Base-by-base conservation (phyloP, 2,329 filamentous ascomycete species). In the Fusarium buxicola region DNA sequence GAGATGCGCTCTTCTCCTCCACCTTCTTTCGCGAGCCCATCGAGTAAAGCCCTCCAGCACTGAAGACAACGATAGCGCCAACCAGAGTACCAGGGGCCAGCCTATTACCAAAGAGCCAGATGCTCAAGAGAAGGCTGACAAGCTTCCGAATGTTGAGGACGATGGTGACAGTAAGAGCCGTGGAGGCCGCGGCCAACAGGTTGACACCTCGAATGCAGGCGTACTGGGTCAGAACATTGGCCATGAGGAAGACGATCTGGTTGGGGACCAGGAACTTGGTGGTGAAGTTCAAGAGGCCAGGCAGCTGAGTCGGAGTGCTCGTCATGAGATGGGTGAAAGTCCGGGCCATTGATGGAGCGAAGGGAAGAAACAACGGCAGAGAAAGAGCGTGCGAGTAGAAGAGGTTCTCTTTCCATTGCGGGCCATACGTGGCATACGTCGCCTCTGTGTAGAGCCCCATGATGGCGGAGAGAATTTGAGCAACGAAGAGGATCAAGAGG, bases 391-490 rank as follows among this genome's bases (percentile, higher is more conserved):
- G 88, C 2, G 92, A 96, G 80, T 98, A 99, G 80, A 99, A 98
- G 11, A 99, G 84, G 66, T 97, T 97, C 76, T 98, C 95, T 69
- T 90, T 91, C 92, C 95, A 98, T 75, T 95, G 90, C 27, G 91
- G 91, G 7, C 94, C 93, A 75, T 97, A 93, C 54, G 84, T 85
- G 56, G 85, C 85, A 79, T 98, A 99, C 1, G 94, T 92, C 66
- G 93, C 88, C 75, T 99, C 94, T 0, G 94, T 94, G 75, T 97
- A 98, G 27, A 97, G 85, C 5, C 95, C 95, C 90, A 98, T 97
- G 72, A 94, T 90, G 18, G 95, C 93, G 8, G 93, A 96, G 18
- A 98, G 84, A 5, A 96, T 78, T 77, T 99, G 95, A 2, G 95
- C 95, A 32, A 96, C 75, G 40, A 96, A 91, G 13, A 99, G 85